phyloP scores from a whole-genome alignment of 768 basidiomycete genomes.

The Exsudoporus frostii region DNA sequence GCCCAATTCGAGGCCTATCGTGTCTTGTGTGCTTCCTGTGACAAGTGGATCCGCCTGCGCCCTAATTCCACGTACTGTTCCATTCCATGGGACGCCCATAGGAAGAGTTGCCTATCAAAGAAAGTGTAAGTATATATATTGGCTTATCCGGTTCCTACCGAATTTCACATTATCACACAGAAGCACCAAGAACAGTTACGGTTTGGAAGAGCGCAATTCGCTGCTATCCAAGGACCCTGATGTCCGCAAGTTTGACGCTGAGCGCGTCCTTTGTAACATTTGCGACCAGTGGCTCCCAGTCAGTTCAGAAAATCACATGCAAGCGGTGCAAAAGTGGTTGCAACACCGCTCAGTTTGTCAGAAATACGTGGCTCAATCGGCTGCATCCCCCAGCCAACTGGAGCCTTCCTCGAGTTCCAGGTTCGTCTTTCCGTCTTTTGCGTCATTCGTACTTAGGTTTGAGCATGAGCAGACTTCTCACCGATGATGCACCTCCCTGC shows the following conservation, averaged over 20 bases:
- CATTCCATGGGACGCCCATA: slow-evolving; percentile 86
- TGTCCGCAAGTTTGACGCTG: slow-evolving; percentile 72
- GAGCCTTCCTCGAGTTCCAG: slow-evolving; percentile 26
- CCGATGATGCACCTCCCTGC: slow-evolving; percentile 30
- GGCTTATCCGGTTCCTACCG: slow-evolving; percentile 1
- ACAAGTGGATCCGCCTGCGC: slow-evolving; percentile 83
- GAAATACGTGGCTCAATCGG: slow-evolving; percentile 24
- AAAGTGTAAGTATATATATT: slow-evolving; percentile 51
- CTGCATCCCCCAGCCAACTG: slow-evolving; percentile 7
- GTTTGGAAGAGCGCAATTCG: slow-evolving; percentile 57
- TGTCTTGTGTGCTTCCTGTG: slow-evolving; percentile 74
- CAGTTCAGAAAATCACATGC: slow-evolving; percentile 55
- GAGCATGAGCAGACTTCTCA: slow-evolving; percentile 3
- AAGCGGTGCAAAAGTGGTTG: slow-evolving; percentile 64
- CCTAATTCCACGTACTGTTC: slow-evolving; percentile 85
- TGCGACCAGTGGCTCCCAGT: slow-evolving; percentile 70
- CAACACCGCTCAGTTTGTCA: slow-evolving; percentile 58
- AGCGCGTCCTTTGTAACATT: slow-evolving; percentile 63
- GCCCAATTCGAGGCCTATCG: slow-evolving; percentile 80
- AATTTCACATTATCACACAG: slow-evolving; percentile 12
- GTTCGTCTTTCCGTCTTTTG: slow-evolving; percentile 13
- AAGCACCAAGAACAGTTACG: slow-evolving; percentile 50
- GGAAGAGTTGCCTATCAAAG: slow-evolving; percentile 79
- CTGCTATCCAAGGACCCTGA: slow-evolving; percentile 63
- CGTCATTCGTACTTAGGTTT: neutral